These are phyloP conservation scores for Calocybe cyanea DNA, from an alignment of 768 basidiomycete genomes.

Conservation along the genomic window DNA sequence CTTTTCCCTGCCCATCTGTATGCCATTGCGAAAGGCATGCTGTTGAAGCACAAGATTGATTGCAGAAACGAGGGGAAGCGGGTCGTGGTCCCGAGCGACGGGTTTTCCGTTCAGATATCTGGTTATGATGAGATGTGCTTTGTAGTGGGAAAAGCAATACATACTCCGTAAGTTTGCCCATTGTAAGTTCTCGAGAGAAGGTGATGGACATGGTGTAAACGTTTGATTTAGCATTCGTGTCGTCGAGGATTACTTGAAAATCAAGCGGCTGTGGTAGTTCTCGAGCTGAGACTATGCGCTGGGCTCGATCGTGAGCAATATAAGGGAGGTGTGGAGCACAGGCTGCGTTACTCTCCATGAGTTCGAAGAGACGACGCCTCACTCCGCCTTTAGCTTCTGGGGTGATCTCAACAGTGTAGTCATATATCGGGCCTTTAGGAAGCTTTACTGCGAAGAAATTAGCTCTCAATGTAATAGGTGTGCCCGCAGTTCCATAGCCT, in stretches of 20 bases:
- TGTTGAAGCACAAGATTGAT: constrained; percentile 56
- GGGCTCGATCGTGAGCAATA: constrained; percentile 51
- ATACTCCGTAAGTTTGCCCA: constrained; percentile 30
- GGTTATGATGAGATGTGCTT: constrained; percentile 1
- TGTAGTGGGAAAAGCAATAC: constrained; percentile 5
- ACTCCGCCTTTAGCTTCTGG: constrained; percentile 44
- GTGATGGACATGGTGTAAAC: constrained; percentile 40
- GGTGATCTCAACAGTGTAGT: constrained; percentile 51
- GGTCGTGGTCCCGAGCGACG: constrained; percentile 41
- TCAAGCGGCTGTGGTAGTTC: constrained; percentile 42
- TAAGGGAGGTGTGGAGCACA: constrained; percentile 33
- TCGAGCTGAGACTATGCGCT: constrained; percentile 42
- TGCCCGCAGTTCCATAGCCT: constrained; percentile 52
- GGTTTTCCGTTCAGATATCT: constrained; percentile 52
- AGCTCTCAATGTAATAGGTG: constrained; percentile 45
- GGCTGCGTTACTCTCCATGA: constrained; percentile 41
- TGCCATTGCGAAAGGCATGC: constrained; percentile 41
- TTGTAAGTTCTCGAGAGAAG: constrained; percentile 37
- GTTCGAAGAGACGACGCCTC: constrained; percentile 48
- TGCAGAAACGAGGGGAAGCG: constrained; percentile 49
- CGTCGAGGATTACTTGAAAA: constrained; percentile 37
- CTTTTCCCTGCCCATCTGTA: constrained; percentile 47
- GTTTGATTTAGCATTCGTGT: constrained; percentile 34
- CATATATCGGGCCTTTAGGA: constrained; percentile 45
- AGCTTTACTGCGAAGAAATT: constrained; percentile 59